Conservation (phyloP, 2,329 filamentous ascomycete species). For the Diaporthe citri region DNA sequence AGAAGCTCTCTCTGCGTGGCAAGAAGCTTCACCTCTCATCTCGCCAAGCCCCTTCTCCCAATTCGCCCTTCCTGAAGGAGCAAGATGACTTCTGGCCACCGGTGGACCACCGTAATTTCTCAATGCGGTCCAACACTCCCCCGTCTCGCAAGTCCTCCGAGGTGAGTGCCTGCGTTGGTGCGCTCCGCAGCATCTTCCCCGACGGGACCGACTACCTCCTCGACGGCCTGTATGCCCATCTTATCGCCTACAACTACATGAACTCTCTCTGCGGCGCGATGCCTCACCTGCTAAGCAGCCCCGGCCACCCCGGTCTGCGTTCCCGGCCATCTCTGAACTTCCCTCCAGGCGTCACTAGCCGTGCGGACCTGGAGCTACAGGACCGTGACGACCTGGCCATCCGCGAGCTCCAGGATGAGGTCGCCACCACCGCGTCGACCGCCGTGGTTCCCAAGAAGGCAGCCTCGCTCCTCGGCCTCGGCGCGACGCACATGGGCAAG, state of each 20-base stretch:
- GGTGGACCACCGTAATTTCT: constrained; percentile 7
- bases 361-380: constrained; percentile 38
- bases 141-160: constrained; percentile 9
- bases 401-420: constrained; percentile 39
- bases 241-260: constrained; percentile 71
- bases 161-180: constrained; percentile 37
- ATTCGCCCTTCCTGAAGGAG: constrained; percentile 16
- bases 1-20: constrained; percentile 35
- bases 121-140: constrained; percentile 16
- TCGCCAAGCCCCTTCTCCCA: constrained; percentile 13
- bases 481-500: constrained; percentile 43
- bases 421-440: constrained; percentile 41
- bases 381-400: constrained; percentile 36
- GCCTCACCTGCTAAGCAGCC: not conserved
- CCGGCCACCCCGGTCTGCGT: constrained; percentile 1
- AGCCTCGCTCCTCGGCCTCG: constrained; percentile 63
- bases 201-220: constrained; percentile 66
- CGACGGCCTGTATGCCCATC: constrained; percentile 70
- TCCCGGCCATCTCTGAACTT: constrained; percentile 23
- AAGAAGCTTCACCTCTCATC: constrained; percentile 29
- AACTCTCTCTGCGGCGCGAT: constrained; percentile 49
- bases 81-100: constrained; percentile 25
- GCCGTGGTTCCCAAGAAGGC: constrained; percentile 64
- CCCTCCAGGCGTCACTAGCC: constrained; percentile 40
- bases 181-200: constrained; percentile 65